Evolutionary conservation across 768 basidiomycete genomes (phyloP), one percentile per base, ranked within the genome.

Genomic region (Boletus rubescentipes): DNA sequence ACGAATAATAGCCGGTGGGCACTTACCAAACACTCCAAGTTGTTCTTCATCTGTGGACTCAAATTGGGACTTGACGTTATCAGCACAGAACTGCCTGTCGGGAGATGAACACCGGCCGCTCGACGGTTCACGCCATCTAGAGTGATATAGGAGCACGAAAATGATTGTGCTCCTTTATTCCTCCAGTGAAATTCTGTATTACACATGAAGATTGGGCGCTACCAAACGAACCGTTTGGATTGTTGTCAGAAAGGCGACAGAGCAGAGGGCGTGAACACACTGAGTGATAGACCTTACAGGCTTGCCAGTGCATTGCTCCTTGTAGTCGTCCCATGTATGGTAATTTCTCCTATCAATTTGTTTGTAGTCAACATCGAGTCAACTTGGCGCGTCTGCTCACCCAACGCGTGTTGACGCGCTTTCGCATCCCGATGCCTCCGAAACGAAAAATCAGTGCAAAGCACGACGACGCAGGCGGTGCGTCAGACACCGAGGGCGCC

Each of bases 121-220:
- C 77, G 74, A 30, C 76, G 74, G 34, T 69, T 66, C 26, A 61
- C 71, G 3, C 86, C 87, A 62, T 89, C 88, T 9, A 89, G 69
- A n/a, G 73, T 74, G 20, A 90, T 81, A 61, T 78, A 88, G 0
- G 78, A 71, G 53, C 83, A 86, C 4, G 83, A 81, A 49, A 81
- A 76, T 7, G 81, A 64, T 29, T 65, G 64, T 35, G 80, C 75
- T 31, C 80, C 86, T 51, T 78, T 73, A 61, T 89, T 87, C 37
- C 73, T 76, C 87, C 87, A 89, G 59, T 82, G 77, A 89, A 89
- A 6, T 58, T 66, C 86, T 88, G 58, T 34, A n/a, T n/a, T n/a
- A n/a, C n/a, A n/a, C 26, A 6, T 26, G 26, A 26, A 26, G 26
- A 26, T 26, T 26, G 51, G 15, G n/a, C 21, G 34, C n/a, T 8